Base-by-base conservation (phyloP, 1,284 basidiomycete species). In the Anthracocystis setariae region DNA sequence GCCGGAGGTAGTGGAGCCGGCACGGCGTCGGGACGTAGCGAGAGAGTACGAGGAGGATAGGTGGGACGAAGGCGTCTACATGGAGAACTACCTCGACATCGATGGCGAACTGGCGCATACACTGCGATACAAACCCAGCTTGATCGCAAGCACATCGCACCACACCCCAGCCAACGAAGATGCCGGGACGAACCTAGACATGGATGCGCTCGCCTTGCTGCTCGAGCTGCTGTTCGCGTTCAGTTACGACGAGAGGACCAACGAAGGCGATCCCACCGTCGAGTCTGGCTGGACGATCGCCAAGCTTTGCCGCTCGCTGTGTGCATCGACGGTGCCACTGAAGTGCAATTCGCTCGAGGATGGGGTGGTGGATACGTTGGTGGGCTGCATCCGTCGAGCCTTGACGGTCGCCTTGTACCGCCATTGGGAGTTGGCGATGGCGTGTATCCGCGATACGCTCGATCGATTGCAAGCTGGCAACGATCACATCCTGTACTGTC, bases 281-380 rank as follows among this genome's bases (percentile, higher is more conserved):
- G 70, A 73, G 37, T 73, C 70, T 8, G 60, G 64, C 21, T 73
- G 70, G 70, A 73, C 64, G 4, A 68, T 73, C 17, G 64, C 60
- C 38, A 64, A 67, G 45, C 65, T 73, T 5, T 64, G 46, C 3
- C 63, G 63, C 13, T 59, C 51, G 1, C 44, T 72, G n/a, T 33
- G 52, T 2, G 55, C 55, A n/a, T 72, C 59, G 2, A 27, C 44
- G 3, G 24, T 35, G 4, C 33, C 52, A 2, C 40, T 17, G 1
- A 38, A 33, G 0, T 10, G 29, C 1, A 12, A n/a, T 4, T 38
- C 52, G 3, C 18, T 58, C 21, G 54, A 61, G 24, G 4, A 18
- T 1, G 39, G 39, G 1, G 44, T 71, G 9, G 38, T 40, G n/a
- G 32, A 38, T 2, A 61, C 57, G 2, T 42, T 73, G 24, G 37